Evolutionary conservation across 345 rosid genomes (phyloP), one percentile per base, ranked within the genome.

Genomic region (Melastoma malabathricum): DNA sequence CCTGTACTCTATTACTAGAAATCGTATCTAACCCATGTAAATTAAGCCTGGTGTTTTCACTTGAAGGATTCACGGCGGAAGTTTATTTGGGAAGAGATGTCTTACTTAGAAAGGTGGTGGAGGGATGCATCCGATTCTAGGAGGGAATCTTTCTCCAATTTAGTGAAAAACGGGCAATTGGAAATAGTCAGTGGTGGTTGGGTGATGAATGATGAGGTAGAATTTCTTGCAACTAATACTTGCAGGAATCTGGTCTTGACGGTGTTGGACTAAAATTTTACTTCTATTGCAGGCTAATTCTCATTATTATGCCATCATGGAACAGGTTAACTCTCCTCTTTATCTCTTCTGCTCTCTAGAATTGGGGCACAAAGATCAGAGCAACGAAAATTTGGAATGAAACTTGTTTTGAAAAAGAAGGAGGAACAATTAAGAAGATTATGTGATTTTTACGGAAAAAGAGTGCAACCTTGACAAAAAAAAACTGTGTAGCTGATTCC

Each of bases 21-120:
- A 22, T 22, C 25, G 4, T 22, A 31, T 6, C 38, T 31, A 9
- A 31, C 10, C 38, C 38, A 31, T 31, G 38, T 31, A 31, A 31
- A 31, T 31, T 31, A 31, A 31, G 4, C 38, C 10, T 5, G 38
- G 10, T 7, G 38, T 31, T 31, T 31, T 31, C 51, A 52, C 58
- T 43, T 57, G 59, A 64, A 92, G 98, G 98, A 92, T 75, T 17
- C 44, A 46, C 72, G 94, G 60, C 66, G 97, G 62, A 92, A 79
- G 72, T 92, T 92, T 72, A 87, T 92, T 67, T 92, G 98, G 97
- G 98, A 92, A 70, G 98, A 92, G 74, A 92, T 92, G 97, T 87
- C 94, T 43, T 92, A 82, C 64, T 68, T 92, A 58, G 97, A 92
- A 75, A 82, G 83, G 72, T 92, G 99, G 99, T 92, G 99, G 97